A percentile compares a stretch with the other conserved stretches of the same genome.
Evolutionary conservation across 129 eudicot species (phyloP).

Genomic region (Saussurea involucrata): DNA sequence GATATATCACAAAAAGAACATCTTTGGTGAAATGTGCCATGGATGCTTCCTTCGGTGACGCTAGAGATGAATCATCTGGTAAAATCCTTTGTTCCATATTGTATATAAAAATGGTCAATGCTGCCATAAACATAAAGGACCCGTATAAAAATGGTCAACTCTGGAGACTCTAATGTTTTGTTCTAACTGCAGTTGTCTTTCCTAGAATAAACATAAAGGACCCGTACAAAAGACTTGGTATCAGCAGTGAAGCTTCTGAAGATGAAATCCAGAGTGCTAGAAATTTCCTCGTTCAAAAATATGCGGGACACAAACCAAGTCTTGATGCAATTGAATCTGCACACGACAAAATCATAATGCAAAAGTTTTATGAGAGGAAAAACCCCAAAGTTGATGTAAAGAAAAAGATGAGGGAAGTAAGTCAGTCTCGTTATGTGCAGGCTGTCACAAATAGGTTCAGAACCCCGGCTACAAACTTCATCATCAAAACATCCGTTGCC

Average conservation of each 20-base stretch:
- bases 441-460: slow-evolving; percentile 76
- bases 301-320: slow-evolving; percentile 88
- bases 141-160: neutral
- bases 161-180: slow-evolving; percentile 1
- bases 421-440: slow-evolving; percentile 72
- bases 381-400: slow-evolving; percentile 81
- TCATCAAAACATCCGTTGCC: slow-evolving; percentile 61
- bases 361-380: slow-evolving; percentile 71
- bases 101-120: slow-evolving; percentile 3
- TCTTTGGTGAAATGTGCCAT: slow-evolving; percentile 59
- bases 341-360: slow-evolving; percentile 93
- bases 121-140: too few relatives aligned
- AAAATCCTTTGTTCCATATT: slow-evolving; percentile 28
- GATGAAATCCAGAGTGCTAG: slow-evolving; percentile 94
- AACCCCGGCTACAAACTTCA: slow-evolving; percentile 76
- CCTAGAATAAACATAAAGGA: slow-evolving; percentile 87
- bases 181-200: slow-evolving; percentile 59
- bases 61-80: slow-evolving; percentile 65
- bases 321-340: slow-evolving; percentile 96
- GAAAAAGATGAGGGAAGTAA: slow-evolving; percentile 86
- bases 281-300: slow-evolving; percentile 83
- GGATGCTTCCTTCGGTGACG: slow-evolving; percentile 84
- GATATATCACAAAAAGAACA: slow-evolving; percentile 28
- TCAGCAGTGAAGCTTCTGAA: slow-evolving; percentile 84
- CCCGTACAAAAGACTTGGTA: slow-evolving; percentile 94